phyloP scores from a whole-genome alignment of 768 basidiomycete genomes.

The Suillus bovinus region DNA sequence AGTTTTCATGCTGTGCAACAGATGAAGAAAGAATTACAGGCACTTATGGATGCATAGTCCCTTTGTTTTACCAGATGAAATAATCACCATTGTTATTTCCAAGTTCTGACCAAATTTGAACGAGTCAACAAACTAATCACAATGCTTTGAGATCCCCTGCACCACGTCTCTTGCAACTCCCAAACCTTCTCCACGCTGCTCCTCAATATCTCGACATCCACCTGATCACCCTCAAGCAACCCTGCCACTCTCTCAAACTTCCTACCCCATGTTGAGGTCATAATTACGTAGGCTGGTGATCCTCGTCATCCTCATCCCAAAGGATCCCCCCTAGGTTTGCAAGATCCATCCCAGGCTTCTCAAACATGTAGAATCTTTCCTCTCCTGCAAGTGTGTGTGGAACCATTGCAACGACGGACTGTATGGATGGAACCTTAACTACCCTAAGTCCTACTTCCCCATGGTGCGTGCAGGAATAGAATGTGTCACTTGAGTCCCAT shows the following conservation, averaged over 20 bases:
- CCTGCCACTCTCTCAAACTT: too few species aligned
- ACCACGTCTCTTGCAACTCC: too few species aligned
- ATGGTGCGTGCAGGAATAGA: conserved; percentile 7
- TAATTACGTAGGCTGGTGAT: background rate
- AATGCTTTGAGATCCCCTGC: too few species aligned
- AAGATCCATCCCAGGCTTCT: conserved; percentile 12
- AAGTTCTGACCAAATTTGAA: too few species aligned
- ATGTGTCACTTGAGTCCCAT: background rate
- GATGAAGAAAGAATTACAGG: background rate
- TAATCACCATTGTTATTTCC: background rate
- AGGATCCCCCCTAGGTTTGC: conserved; percentile 5
- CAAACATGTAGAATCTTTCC: conserved; percentile 4
- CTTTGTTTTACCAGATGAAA: background rate
- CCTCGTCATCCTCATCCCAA: background rate
- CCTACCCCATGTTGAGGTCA: too few species aligned
- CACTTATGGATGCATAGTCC: background rate
- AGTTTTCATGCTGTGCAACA: background rate
- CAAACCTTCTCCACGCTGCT: too few species aligned
- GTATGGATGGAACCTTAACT: background rate
- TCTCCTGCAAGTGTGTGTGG: conserved; percentile 7
- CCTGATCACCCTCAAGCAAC: too few species aligned
- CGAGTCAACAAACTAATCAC: too few species aligned
- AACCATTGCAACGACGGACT: conserved; percentile 2
- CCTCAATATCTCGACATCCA: too few species aligned
- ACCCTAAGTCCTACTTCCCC: background rate